Percentiles rank a stretch among this genome's conserved stretches.
phyloP scores from a whole-genome alignment of 805 yeast species.

The Yamadazyma olivae region DNA sequence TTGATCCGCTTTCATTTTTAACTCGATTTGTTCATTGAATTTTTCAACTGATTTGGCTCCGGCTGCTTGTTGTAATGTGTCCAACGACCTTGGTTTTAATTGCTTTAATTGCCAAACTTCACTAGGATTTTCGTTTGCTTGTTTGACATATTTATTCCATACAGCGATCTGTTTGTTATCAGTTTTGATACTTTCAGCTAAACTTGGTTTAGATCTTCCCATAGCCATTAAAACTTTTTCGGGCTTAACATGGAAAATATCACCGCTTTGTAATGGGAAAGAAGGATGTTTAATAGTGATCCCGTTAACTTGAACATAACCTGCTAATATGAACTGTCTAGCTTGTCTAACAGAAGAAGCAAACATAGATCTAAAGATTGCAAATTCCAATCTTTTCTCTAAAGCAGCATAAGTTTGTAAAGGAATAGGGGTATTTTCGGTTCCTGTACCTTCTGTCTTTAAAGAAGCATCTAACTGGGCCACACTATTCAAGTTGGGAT shows the following conservation, averaged over 20 bases:
- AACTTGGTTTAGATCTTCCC: slow-evolving; percentile 80
- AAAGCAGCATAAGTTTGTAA: slow-evolving; percentile 85
- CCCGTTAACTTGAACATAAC: slow-evolving; percentile 85
- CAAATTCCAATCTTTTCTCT: slow-evolving; percentile 87
- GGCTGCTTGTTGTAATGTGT: slow-evolving; percentile 19
- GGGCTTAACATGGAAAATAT: slow-evolving; percentile 80
- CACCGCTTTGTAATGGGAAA: slow-evolving; percentile 77
- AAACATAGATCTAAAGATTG: slow-evolving; percentile 87
- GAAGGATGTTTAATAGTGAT: slow-evolving; percentile 74
- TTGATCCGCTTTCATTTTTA: slow-evolving; percentile 41
- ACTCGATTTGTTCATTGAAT: slow-evolving; percentile 36
- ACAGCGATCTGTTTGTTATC: slow-evolving; percentile 69
- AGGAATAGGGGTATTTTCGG: slow-evolving; percentile 72
- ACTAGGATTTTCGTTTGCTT: slow-evolving; percentile 55
- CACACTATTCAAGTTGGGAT: slow-evolving; percentile 72
- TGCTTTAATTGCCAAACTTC: slow-evolving; percentile 50
- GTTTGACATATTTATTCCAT: slow-evolving; percentile 72
- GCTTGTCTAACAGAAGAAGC: slow-evolving; percentile 95
- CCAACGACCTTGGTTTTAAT: slow-evolving; percentile 39
- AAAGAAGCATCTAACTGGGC: slow-evolving; percentile 84
- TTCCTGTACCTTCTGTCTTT: slow-evolving; percentile 53
- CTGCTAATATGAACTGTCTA: slow-evolving; percentile 76
- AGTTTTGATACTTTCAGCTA: slow-evolving; percentile 61
- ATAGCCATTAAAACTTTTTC: slow-evolving; percentile 80
- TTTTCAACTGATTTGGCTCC: slow-evolving; percentile 18